Conservation (phyloP, 768 basidiomycete species). For the Lenzites betulinus region DNA sequence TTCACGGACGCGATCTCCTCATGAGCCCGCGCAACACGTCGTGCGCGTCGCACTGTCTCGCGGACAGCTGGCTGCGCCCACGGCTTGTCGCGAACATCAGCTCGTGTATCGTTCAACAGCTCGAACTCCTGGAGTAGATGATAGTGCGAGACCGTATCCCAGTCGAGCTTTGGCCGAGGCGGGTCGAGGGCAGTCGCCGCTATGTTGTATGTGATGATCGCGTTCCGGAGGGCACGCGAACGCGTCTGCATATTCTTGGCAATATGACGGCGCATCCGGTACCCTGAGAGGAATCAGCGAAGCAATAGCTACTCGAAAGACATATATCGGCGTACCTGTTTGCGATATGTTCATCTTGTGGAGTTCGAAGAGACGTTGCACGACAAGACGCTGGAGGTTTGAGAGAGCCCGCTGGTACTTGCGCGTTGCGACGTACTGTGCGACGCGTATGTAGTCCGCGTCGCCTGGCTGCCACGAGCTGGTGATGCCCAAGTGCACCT, state of each 20-base stretch:
- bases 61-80: constrained; percentile 27
- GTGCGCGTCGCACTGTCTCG: constrained; percentile 23
- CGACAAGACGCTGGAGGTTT: constrained; percentile 35
- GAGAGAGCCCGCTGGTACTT: constrained; percentile 34
- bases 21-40: constrained; percentile 18
- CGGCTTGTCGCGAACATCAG: constrained; percentile 29
- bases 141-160: constrained; percentile 29
- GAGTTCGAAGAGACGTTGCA: constrained; percentile 41
- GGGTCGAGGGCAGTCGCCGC: constrained; percentile 28
- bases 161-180: constrained; percentile 26
- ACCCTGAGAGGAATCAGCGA: constrained; percentile 20
- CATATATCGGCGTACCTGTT: constrained; percentile 39
- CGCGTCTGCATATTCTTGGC: too few relatives aligned
- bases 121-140: constrained; percentile 33
- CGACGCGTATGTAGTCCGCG: constrained; percentile 27
- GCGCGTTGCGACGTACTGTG: constrained; percentile 20
- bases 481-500: constrained; percentile 29
- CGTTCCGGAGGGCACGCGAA: constrained; percentile 24
- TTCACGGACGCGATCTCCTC: constrained; percentile 30
- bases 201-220: constrained; percentile 33
- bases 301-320: background rate
- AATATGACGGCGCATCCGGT: constrained; percentile 31
- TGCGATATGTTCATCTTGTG: constrained; percentile 38
- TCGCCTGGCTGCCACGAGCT: constrained; percentile 29
- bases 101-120: constrained; percentile 28